These are phyloP conservation scores for Prototheca wickerhamii DNA, from an alignment of 163 green algal species.

Conservation along the genomic window DNA sequence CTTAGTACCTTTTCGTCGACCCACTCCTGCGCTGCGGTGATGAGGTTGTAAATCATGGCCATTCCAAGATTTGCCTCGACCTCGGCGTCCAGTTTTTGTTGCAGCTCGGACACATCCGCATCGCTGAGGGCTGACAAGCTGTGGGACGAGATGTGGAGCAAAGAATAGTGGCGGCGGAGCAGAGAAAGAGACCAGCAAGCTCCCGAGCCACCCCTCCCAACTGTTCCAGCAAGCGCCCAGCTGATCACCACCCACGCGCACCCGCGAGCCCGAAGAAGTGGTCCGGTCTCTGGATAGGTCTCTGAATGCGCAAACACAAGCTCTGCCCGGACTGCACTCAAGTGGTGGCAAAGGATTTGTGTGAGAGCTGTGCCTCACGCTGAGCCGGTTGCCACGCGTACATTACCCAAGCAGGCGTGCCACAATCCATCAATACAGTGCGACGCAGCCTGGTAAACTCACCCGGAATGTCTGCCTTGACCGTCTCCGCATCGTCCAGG, in stretches of 20 bases:
- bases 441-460: no score
- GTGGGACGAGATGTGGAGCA: conserved; percentile 10
- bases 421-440: no score
- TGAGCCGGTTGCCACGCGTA: no score
- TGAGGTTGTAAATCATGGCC: conserved; percentile 87
- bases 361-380: no score
- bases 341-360: no score
- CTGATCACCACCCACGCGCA: conserved; percentile 14
- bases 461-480: neutral
- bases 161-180: conserved; percentile 5
- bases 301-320: conserved; percentile 65
- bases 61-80: conserved; percentile 79
- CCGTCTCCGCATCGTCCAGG: conserved; percentile 9
- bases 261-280: conserved; percentile 48
- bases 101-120: conserved; percentile 48
- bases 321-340: conserved; percentile 35
- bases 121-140: conserved; percentile 62
- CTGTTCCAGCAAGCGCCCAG: no score
- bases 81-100: conserved; percentile 38
- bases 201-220: neutral
- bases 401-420: no score
- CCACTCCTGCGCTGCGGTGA: conserved; percentile 80
- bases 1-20: conserved; percentile 44
- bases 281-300: conserved; percentile 73
- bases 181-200: conserved; percentile 5